These are phyloP conservation scores for Brasilioporus rufonigricans DNA, from an alignment of 768 basidiomycete genomes.

Conservation along the genomic window DNA sequence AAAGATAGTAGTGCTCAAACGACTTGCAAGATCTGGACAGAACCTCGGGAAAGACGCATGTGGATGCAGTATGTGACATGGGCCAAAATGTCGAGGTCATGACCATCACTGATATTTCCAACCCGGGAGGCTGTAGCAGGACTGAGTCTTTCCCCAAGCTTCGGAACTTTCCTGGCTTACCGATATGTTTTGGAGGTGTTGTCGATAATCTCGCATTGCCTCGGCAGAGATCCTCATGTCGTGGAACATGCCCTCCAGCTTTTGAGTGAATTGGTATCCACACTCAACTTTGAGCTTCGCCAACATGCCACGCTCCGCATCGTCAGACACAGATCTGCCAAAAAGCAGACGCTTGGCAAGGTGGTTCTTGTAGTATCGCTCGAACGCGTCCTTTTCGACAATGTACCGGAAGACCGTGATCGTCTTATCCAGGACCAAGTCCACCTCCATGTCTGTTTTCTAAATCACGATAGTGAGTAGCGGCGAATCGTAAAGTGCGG, in stretches of 20 bases:
- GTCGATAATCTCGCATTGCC: slow-evolving; percentile 71
- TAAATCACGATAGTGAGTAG: slow-evolving; percentile 29
- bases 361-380: slow-evolving; percentile 96
- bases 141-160: slow-evolving; percentile 8
- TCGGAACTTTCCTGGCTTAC: slow-evolving; percentile 41
- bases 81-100: slow-evolving; percentile 99
- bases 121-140: slow-evolving; percentile 56
- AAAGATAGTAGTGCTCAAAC: slow-evolving; percentile 89
- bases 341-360: slow-evolving; percentile 89
- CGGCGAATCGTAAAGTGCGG: not conserved
- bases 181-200: slow-evolving; percentile 52
- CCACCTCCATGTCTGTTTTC: slow-evolving; percentile 96
- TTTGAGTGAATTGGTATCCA: slow-evolving; percentile 95
- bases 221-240: slow-evolving; percentile 91
- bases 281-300: slow-evolving; percentile 96
- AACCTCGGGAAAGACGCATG: slow-evolving; percentile 66
- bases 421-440: slow-evolving; percentile 87
- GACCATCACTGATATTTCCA: slow-evolving; percentile 85
- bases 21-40: slow-evolving; percentile 66
- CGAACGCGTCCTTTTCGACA: slow-evolving; percentile 95
- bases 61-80: slow-evolving; percentile 58
- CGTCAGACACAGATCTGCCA: slow-evolving; percentile 89
- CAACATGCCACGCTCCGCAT: slow-evolving; percentile 96
- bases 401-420: slow-evolving; percentile 95
- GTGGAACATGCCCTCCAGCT: slow-evolving; percentile 98